These are phyloP conservation scores for Amylostereum areolatum DNA, from an alignment of 1,284 basidiomycete species.

Conservation along the genomic window DNA sequence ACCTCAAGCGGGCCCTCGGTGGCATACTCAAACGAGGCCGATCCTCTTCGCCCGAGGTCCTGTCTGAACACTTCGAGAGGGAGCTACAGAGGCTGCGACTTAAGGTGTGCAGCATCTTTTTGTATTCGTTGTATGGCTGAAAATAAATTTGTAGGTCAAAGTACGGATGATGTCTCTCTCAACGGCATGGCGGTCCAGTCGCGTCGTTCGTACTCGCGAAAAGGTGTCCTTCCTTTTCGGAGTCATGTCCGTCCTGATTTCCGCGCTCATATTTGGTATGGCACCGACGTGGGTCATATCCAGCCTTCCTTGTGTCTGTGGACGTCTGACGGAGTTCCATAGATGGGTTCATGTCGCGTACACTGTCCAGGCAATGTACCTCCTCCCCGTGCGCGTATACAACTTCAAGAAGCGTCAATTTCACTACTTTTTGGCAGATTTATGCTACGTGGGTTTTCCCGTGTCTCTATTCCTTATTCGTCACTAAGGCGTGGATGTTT, in stretches of 20 bases:
- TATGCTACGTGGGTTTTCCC: background rate
- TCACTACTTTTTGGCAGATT: background rate
- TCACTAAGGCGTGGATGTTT: no score
- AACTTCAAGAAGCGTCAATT: background rate
- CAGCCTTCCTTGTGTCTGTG: background rate
- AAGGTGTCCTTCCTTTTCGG: conserved; percentile 1
- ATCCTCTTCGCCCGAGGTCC: background rate
- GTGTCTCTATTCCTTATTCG: no score
- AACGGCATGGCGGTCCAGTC: background rate
- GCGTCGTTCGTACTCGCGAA: background rate
- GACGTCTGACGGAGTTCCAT: background rate
- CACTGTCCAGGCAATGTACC: background rate
- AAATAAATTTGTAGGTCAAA: background rate
- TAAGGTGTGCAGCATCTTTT: background rate
- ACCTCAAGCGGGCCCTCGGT: background rate
- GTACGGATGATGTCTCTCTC: background rate
- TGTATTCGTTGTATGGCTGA: background rate
- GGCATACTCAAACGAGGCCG: background rate
- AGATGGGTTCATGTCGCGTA: conserved; percentile 1
- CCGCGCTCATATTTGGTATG: background rate
- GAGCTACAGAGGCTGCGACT: background rate
- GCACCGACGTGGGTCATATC: background rate
- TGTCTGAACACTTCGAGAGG: background rate
- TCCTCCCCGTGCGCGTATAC: conserved; percentile 1
- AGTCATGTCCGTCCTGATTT: background rate